Base-by-base conservation (phyloP, 768 basidiomycete species). In the Russula griseocarnosa region DNA sequence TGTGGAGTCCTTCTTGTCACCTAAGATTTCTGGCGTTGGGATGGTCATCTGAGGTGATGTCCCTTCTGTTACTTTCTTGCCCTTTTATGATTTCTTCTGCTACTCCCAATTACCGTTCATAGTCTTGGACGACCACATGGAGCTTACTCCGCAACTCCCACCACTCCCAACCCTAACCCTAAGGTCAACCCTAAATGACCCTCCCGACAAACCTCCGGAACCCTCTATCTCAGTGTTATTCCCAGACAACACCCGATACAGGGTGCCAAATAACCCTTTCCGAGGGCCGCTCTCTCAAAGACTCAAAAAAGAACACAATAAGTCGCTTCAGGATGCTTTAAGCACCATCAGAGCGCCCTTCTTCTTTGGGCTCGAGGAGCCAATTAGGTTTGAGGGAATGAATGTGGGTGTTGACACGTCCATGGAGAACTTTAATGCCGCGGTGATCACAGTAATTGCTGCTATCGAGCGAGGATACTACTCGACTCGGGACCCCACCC, bases 171-270 rank as follows among this genome's bases (percentile, higher is more conserved):
- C 46, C 46, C 22, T 47, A 47, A 47, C 46, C 46, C 46, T 47
- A 47, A 6, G 0, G 0, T 13, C 46, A n/a, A 22, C 32, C 1
- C 32, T 18, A 1, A 20, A 5, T 5, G 8, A 0, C 0, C 44
- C n/a, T 1, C n/a, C 44, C 3, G n/a, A 46, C 9, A 46, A 46
- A 47, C 46, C 46, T 5, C 46, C 46, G 3, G 10, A 47, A n/a
- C 46, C 46, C 46, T 22, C 46, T 0, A 10, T 22, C 22, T 22
- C 22, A 0, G 1, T 10, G 6, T 7, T 44, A 16, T 44, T n/a
- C 42, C 42, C 42, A 3, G 20, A 44, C 1, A 44, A 7, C 16
- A 46, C 44, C 20, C 44, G n/a, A 5, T 46, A 46, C 44, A 3
- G 44, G 1, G n/a, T 7, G 8, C 44, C 44, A 9, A 10, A 46